Evolutionary conservation across 1,284 basidiomycete species (phyloP).

Genomic region (Chalciporus sp.): DNA sequence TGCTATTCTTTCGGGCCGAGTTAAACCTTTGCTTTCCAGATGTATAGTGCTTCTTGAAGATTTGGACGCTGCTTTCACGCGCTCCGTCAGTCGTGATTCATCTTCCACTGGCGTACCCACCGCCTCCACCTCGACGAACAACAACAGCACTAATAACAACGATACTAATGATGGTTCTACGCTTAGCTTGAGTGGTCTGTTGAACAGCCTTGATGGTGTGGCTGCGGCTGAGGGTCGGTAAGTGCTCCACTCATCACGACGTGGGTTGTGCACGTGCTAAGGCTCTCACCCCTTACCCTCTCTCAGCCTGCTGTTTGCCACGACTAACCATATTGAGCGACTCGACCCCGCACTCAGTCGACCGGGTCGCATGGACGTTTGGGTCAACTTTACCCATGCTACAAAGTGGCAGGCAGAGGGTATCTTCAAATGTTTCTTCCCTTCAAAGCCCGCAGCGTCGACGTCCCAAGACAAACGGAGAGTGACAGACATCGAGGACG

Average conservation of each 20-base stretch:
- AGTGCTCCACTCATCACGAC: conserved; percentile 31
- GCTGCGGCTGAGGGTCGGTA: conserved; percentile 84
- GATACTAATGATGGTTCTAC: conserved; percentile 74
- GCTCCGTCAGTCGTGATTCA: conserved; percentile 77
- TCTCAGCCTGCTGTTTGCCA: conserved; percentile 73
- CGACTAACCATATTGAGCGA: conserved; percentile 85
- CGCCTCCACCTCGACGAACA: conserved; percentile 37
- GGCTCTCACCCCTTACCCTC: conserved; percentile 15
- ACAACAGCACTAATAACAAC: conserved; percentile 41
- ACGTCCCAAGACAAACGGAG: conserved; percentile 7
- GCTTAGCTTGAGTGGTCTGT: conserved; percentile 75
- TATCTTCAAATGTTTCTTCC: conserved; percentile 92
- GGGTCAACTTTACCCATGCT: conserved; percentile 86
- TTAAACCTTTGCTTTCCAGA: conserved; percentile 41
- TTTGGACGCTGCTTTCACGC: conserved; percentile 84
- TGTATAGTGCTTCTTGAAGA: conserved; percentile 89
- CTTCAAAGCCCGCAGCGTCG: conserved; percentile 47
- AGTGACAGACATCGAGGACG: no score
- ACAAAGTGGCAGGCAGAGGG: conserved; percentile 87
- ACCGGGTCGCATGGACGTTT: conserved; percentile 85
- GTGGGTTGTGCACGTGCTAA: conserved; percentile 15
- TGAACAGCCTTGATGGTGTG: conserved; percentile 86
- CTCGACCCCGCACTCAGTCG: conserved; percentile 80
- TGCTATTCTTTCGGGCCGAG: not conserved
- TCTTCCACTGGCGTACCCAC: conserved; percentile 73